These are phyloP conservation scores for Kwoniella sp. DNA, from an alignment of 768 basidiomycete genomes.

Conservation along the genomic window DNA sequence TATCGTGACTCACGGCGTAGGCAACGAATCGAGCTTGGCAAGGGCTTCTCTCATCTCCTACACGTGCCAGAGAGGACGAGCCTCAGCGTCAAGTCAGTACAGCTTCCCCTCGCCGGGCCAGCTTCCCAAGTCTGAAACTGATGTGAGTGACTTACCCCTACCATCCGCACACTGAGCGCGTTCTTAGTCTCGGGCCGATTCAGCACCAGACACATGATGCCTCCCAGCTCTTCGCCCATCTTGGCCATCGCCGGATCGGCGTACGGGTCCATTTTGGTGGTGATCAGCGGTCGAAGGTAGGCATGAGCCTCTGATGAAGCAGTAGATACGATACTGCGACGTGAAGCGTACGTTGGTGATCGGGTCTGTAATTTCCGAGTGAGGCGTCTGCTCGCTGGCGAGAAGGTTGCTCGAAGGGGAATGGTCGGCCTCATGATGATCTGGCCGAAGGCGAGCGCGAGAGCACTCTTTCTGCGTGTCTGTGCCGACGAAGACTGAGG, in stretches of 20 bases:
- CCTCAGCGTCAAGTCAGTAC: no score
- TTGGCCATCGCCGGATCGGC: slow-evolving; percentile 24
- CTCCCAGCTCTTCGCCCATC: slow-evolving; percentile 57
- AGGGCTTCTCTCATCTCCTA: slow-evolving; percentile 75
- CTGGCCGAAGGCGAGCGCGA: no score
- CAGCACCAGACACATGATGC: slow-evolving; percentile 73
- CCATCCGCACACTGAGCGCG: slow-evolving; percentile 74
- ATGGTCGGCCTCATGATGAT: no score
- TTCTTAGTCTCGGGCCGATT: slow-evolving; percentile 83
- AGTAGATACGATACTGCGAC: neutral
- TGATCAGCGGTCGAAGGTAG: slow-evolving; percentile 32
- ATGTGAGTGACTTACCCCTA: slow-evolving; percentile 66
- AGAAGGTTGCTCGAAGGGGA: no score
- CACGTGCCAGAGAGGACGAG: slow-evolving; percentile 8
- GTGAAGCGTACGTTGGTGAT: no score
- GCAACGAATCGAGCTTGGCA: slow-evolving; percentile 63
- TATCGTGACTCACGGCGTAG: slow-evolving; percentile 9
- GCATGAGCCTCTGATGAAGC: slow-evolving; percentile 32
- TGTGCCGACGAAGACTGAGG: no score
- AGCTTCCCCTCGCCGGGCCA: no score
- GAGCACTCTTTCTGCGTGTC: no score
- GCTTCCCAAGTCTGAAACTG: no score
- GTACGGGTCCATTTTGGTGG: slow-evolving; percentile 28
- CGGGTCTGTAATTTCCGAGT: no score
- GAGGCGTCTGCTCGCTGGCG: no score